A percentile compares a stretch with the other conserved stretches of the same genome.
Conservation (phyloP, 495 filamentous ascomycete genomes). For the Halenospora varia region DNA sequence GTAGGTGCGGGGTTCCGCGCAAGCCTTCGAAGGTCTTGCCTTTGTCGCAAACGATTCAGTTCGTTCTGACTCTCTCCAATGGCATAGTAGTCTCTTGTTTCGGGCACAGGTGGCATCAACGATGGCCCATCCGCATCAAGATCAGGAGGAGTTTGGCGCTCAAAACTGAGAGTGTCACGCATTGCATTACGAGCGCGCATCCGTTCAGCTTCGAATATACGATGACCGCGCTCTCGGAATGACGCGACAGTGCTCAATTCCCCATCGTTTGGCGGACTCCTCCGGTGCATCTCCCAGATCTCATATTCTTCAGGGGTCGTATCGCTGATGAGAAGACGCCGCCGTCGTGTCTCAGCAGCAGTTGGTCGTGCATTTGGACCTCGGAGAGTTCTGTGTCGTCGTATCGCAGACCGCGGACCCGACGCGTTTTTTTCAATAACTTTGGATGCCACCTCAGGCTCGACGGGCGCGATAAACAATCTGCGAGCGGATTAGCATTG, state of each 20-base stretch:
- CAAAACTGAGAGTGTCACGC: constrained; percentile 15
- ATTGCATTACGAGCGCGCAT: constrained; percentile 1
- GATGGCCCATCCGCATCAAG: constrained; percentile 11
- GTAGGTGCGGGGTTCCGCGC: constrained; percentile 19
- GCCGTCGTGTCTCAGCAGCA: constrained; percentile 26
- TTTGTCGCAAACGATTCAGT: constrained; percentile 6
- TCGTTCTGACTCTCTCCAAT: constrained; percentile 13
- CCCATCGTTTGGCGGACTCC: not conserved
- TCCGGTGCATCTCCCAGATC: constrained; percentile 3
- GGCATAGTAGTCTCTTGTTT: constrained; percentile 29
- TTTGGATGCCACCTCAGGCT: constrained; percentile 52
- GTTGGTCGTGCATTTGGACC: constrained; percentile 35
- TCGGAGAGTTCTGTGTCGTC: constrained; percentile 40
- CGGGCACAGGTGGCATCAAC: constrained; percentile 31
- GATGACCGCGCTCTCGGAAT: not conserved
- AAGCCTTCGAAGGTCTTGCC: constrained; percentile 17
- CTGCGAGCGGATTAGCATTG: constrained; percentile 32
- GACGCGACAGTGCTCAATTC: constrained; percentile 1
- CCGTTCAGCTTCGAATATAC: constrained; percentile 16
- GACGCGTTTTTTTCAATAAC: constrained; percentile 43
- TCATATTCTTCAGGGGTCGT: constrained; percentile 3
- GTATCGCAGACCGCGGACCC: constrained; percentile 67
- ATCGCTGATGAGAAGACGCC: constrained; percentile 17
- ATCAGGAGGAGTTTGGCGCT: constrained; percentile 8
- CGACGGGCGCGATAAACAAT: constrained; percentile 49